These are phyloP conservation scores for Saccharum hybrid DNA, from an alignment of 202 grass and related monocot species.

Conservation along the genomic window DNA sequence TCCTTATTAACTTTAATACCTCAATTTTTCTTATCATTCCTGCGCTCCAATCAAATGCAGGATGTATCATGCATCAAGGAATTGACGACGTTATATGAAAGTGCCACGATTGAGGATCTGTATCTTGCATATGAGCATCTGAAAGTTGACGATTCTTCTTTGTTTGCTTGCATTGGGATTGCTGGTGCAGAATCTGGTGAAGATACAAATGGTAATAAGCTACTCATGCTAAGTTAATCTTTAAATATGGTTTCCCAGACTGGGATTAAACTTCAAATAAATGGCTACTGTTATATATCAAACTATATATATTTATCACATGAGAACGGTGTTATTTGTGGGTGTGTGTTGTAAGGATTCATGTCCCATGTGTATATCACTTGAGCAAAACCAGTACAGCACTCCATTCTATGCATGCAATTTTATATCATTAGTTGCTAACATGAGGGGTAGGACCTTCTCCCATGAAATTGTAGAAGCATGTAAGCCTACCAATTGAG, in stretches of 20 bases:
- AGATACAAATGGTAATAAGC: slow-evolving; percentile 61
- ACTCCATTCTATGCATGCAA: not conserved
- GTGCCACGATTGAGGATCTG: slow-evolving; percentile 88
- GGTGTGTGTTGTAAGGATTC: not conserved
- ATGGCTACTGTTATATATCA: not conserved
- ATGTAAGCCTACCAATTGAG: not conserved
- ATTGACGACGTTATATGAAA: slow-evolving; percentile 79
- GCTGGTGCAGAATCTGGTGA: slow-evolving; percentile 75
- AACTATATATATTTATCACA: not conserved
- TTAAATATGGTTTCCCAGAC: not conserved
- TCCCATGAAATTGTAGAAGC: not conserved
- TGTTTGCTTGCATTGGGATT: slow-evolving; percentile 93
- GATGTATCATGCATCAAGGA: slow-evolving; percentile 96
- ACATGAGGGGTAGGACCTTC: not conserved
- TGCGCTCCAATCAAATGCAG: slow-evolving; percentile 51
- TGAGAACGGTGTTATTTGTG: not conserved
- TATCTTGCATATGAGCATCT: slow-evolving; percentile 97
- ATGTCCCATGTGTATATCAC: not conserved
- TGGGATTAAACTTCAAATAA: not conserved
- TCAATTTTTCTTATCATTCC: slow-evolving; percentile 25
- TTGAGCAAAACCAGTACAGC: not conserved
- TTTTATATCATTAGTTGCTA: not conserved
- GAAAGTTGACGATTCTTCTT: slow-evolving; percentile 88
- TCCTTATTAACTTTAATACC: not conserved
- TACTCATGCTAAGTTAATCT: slow-evolving; percentile 10